Percentiles rank a stretch among this genome's conserved stretches.
phyloP scores from a whole-genome alignment of 208 protist genomes.

The Trypanosoma conorhini region DNA sequence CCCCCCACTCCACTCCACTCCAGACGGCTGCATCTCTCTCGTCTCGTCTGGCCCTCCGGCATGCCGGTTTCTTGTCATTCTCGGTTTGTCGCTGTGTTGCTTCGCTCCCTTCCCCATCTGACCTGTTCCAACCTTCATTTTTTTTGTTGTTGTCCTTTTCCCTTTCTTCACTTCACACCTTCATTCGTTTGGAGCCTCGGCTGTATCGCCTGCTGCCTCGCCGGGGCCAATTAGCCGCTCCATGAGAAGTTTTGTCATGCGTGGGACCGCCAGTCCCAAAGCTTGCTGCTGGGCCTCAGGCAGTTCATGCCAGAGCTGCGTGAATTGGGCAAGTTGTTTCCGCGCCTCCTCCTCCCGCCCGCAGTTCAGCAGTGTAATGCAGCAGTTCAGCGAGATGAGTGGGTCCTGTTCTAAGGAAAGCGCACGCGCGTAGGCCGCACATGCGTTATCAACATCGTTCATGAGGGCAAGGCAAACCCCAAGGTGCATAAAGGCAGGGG shows the following conservation, averaged over 20 bases:
- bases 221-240: not conserved
- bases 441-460: conserved; percentile 95
- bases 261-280: conserved; percentile 17
- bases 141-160: conserved; percentile 1
- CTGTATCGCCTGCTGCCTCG: not conserved
- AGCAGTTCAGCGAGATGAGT: conserved; percentile 92
- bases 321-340: conserved; percentile 53
- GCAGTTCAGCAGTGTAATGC: conserved; percentile 84
- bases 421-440: conserved; percentile 90
- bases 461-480: conserved; percentile 93
- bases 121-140: not conserved
- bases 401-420: conserved; percentile 84
- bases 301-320: conserved; percentile 38
- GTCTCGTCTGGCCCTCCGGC: not conserved
- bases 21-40: not conserved
- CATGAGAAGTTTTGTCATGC: conserved; percentile 5
- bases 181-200: not conserved
- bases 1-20: not conserved
- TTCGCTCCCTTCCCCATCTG: not conserved
- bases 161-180: not conserved
- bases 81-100: not conserved
- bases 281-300: conserved; percentile 32
- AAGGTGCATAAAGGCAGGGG: conserved; percentile 93
- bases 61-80: not conserved
- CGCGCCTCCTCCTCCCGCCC: conserved; percentile 38